Evolutionary conservation across 352 stramenopile species (phyloP).

Genomic region (Thalassiosira gravida): DNA sequence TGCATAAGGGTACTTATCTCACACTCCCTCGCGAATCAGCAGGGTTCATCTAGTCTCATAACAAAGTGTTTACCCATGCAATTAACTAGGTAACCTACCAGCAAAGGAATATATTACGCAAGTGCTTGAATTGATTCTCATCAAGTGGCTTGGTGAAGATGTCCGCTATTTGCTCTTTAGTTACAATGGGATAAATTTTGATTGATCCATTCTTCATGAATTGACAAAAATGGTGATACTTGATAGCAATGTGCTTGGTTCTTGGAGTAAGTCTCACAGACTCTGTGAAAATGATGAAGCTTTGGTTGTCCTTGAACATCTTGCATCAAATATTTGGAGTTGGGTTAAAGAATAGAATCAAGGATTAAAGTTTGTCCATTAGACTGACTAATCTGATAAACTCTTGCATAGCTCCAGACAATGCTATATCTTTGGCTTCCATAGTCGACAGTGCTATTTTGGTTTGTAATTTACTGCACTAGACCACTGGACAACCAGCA

Average conservation of each 20-base stretch:
- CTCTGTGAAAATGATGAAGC: neutral
- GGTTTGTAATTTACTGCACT: neutral
- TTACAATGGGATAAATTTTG: neutral
- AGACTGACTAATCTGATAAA: neutral
- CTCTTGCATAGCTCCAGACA: neutral
- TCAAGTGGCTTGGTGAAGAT: conserved; percentile 3
- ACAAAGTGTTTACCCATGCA: too few relatives aligned
- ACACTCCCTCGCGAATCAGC: neutral
- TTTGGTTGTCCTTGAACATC: neutral
- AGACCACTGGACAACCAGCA: neutral
- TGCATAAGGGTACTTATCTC: too few relatives aligned
- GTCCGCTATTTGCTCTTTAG: neutral
- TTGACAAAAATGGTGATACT: conserved; percentile 1
- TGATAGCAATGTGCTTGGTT: neutral
- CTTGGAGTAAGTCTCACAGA: neutral
- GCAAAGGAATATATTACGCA: neutral
- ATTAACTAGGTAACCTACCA: too few relatives aligned
- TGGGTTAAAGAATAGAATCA: neutral
- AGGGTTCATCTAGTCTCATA: neutral
- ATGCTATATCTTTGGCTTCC: neutral
- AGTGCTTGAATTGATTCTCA: neutral
- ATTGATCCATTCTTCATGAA: neutral
- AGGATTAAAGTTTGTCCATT: neutral
- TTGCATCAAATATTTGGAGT: neutral
- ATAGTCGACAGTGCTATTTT: neutral